Base-by-base conservation (phyloP, 768 basidiomycete genomes). In the Daedaleopsis nitida region DNA sequence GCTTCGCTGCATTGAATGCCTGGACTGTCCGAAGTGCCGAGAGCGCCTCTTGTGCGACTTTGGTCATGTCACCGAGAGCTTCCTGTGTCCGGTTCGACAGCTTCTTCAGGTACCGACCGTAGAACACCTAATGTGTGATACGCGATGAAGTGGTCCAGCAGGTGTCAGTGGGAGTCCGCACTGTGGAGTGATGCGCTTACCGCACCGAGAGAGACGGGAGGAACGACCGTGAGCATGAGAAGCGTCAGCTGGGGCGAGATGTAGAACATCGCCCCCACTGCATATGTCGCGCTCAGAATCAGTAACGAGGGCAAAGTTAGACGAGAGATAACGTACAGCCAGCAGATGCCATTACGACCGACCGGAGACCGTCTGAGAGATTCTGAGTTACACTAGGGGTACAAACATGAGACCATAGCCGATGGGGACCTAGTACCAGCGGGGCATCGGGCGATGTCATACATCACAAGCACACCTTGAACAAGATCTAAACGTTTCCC, bases 241-340 rank as follows among this genome's bases (percentile, higher is more conserved):
- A 90, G 72, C 0, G 96, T 98, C 60, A 99, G 77, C 44, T 88
- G 89, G 0, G 92, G 91, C 0, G 91, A 96, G 57, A 96, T 84
- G 74, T 89, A 96, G 67, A 98, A 86, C 96, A 98, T 99, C 44
- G 94, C 92, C 49, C 91, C 93, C 64, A 98, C 94, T 91, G 67
- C 8, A 57, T 17, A 19, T 13, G 27, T 7, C 1, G 8, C 38
- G 39, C 14, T 27, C 49, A 35, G 35, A 19, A 19, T 49, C 21
- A 23, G 5, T 17, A 21, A 45, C 57, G 52, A 6, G 27, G 1
- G 11, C 8, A 17, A 17, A 1, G 19, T 1, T 43, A 24, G 23
- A 7, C 1, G 17, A 13, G 51, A 50, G 1, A 21, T 27, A 23
- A 81, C 91, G 74, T 73, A 95, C 94, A 80, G 55, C 96, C 96